Evolutionary conservation across 2,329 filamentous ascomycete species (phyloP).

Genomic region (Aspergillus vadensis): DNA sequence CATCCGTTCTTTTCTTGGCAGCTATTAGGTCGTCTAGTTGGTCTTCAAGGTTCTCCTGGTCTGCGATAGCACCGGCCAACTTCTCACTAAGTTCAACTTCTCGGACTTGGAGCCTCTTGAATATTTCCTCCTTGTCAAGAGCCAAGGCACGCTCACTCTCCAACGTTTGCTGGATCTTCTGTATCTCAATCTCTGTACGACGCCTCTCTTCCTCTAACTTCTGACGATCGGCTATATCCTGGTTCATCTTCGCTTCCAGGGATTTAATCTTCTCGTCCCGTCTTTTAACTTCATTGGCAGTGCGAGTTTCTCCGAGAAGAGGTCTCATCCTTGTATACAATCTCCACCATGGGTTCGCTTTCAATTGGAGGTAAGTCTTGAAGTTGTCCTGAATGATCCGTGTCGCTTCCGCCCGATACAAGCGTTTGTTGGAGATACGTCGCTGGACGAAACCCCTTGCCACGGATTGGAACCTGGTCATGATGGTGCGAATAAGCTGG

Average conservation of each 20-base stretch:
- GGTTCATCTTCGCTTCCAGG: conserved; percentile 78
- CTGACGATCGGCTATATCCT: conserved; percentile 72
- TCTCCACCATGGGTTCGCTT: conserved; percentile 96
- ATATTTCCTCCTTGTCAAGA: conserved; percentile 98
- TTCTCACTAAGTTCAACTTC: conserved; percentile 93
- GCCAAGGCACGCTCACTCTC: conserved; percentile 96
- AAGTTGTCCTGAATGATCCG: conserved; percentile 95
- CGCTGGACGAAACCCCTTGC: conserved; percentile 88
- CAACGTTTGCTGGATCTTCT: conserved; percentile 87
- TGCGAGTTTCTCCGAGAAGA: conserved; percentile 85
- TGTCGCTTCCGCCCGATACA: conserved; percentile 93
- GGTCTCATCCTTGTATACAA: conserved; percentile 94
- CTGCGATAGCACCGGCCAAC: conserved; percentile 84
- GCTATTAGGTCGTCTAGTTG: conserved; percentile 86
- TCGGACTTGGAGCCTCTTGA: conserved; percentile 89
- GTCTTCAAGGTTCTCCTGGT: conserved; percentile 91
- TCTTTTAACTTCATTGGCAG: conserved; percentile 90
- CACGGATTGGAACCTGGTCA: conserved; percentile 88
- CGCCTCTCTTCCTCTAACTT: conserved; percentile 88
- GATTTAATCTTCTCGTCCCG: conserved; percentile 90
- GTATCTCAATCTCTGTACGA: conserved; percentile 81
- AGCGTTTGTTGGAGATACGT: conserved; percentile 83
- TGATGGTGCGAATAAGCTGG: conserved; percentile 87
- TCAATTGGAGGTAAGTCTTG: conserved; percentile 84
- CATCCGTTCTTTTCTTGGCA: conserved; percentile 85